Evolutionary conservation across 805 yeast species (phyloP), one percentile per base, ranked within the genome.

Genomic region (Wickerhamiella vanderwaltii): DNA sequence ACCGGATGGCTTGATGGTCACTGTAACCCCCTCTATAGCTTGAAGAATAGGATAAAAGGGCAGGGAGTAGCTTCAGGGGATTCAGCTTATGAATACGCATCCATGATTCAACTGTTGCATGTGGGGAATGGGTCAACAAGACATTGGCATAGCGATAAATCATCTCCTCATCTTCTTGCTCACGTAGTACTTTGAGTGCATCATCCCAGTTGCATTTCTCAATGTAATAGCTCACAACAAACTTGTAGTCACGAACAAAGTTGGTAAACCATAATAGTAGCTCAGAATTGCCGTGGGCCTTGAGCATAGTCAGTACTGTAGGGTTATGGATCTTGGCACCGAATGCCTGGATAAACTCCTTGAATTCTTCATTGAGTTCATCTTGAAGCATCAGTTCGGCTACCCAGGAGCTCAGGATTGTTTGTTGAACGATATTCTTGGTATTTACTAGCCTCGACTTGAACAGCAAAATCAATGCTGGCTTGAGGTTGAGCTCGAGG

Each of bases 21-120:
- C 61, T 55, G 0, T 67, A 58, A 1, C 64, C 57, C 0, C 72
- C 62, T 6, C 62, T 22, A 52, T 50, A 18, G 55, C 54, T 18
- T 34, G 52, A 55, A 51, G 77, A 76, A 59, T 80, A 85, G 0
- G 77, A 69, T 46, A 86, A 58, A 9, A 88, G 63, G 0, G 95
- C 77, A 2, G 95, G 94, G 2, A 91, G 58, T 17, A 91, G 64
- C 45, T 68, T 73, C 11, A 71, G 68, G 36, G 79, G 77, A 44
- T 81, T 73, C 2, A 88, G 48, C 19, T 60, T 61, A 0, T 66
- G 52, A 39, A 65, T 53, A 39, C 76, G 69, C 53, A 82, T 69
- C 96, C 96, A 91, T 0, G 82, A 67, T 39, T 78, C 79, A 1
- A 83, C 74, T 0, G 95, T 84, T 9, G 67, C 69, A 22, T 63